Evolutionary conservation across 2,329 filamentous ascomycete species (phyloP).

Genomic region (Cordyceps javanica): DNA sequence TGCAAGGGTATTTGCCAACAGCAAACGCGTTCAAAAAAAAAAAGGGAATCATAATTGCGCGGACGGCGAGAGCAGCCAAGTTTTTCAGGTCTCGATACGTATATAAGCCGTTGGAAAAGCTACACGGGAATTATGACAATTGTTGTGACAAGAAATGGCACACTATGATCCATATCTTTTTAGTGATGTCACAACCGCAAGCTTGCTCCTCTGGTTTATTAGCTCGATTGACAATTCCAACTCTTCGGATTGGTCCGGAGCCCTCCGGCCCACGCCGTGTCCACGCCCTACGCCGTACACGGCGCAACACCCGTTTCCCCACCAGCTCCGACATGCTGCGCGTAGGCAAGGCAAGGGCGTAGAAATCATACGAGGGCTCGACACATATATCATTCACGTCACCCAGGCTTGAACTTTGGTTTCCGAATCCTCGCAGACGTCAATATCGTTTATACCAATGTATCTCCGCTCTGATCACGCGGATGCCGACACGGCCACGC

Average conservation of each 20-base stretch:
- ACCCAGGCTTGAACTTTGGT: background rate
- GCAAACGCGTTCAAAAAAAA: no score
- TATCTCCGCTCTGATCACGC: constrained; percentile 33
- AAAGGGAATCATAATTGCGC: no score
- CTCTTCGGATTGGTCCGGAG: constrained; percentile 1
- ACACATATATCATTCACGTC: background rate
- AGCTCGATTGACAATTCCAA: constrained; percentile 6
- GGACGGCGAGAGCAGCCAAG: no score
- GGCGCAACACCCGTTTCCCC: background rate
- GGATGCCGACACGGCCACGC: constrained; percentile 40
- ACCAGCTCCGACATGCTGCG: background rate
- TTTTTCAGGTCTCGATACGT: no score
- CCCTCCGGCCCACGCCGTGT: background rate
- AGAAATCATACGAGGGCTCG: background rate
- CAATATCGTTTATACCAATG: no score
- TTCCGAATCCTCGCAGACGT: no score
- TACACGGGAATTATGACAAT: no score
- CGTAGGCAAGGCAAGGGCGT: background rate
- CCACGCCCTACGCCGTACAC: constrained; percentile 6
- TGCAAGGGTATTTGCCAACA: no score
- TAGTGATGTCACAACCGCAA: background rate
- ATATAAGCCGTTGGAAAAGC: no score
- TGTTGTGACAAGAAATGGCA: background rate
- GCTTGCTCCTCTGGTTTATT: background rate
- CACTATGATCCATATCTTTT: background rate